phyloP scores from a whole-genome alignment of 805 yeast genomes.

The Candida taoyuanica region DNA sequence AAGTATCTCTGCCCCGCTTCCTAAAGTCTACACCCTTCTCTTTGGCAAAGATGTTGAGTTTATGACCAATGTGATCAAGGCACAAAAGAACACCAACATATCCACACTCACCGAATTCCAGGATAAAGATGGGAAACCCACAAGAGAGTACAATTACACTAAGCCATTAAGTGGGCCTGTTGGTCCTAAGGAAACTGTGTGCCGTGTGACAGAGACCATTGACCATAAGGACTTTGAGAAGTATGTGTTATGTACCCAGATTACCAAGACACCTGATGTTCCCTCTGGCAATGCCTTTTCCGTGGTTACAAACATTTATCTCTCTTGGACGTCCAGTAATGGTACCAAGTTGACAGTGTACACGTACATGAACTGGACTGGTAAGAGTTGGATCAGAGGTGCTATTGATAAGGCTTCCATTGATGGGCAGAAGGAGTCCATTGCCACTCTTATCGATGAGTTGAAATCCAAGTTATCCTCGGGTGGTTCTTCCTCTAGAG shows the following conservation, averaged over 20 bases:
- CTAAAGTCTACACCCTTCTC: conserved; percentile 51
- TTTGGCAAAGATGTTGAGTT: conserved; percentile 56
- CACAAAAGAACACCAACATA: conserved; percentile 62
- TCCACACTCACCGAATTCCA: conserved; percentile 42
- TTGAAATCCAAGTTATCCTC: conserved; percentile 23
- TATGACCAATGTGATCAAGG: conserved; percentile 40
- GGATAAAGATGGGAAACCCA: conserved; percentile 26
- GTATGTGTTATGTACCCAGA: conserved; percentile 46
- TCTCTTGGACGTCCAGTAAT: conserved; percentile 62
- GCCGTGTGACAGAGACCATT: conserved; percentile 57
- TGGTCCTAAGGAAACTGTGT: conserved; percentile 73
- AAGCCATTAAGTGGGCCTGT: conserved; percentile 65
- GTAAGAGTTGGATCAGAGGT: conserved; percentile 72
- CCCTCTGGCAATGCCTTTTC: conserved; percentile 70
- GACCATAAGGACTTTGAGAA: conserved; percentile 47
- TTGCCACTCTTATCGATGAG: conserved; percentile 42
- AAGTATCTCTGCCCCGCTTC: conserved; percentile 56
- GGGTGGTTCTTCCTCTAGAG: conserved; percentile 15
- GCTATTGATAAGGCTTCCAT: conserved; percentile 72
- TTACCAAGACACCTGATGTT: conserved; percentile 74
- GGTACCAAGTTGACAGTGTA: conserved; percentile 48
- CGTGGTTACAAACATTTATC: conserved; percentile 51
- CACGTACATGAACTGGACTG: conserved; percentile 63
- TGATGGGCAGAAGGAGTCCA: conserved; percentile 64
- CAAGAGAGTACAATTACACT: conserved; percentile 50